Base-by-base conservation (phyloP, 352 stramenopile genomes). In the Peronospora destructor region DNA sequence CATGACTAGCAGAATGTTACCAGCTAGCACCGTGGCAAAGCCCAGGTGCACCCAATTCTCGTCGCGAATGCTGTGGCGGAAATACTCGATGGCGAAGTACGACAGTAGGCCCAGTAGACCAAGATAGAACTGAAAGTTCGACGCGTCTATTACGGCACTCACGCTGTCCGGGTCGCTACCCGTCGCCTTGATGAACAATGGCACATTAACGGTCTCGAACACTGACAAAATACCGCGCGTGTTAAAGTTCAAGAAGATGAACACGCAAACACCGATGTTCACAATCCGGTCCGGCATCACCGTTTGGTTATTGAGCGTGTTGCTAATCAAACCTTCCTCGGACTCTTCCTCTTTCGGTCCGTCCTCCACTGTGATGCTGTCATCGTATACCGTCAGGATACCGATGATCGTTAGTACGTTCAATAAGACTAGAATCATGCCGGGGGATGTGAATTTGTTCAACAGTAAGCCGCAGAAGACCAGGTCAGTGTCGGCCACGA, bases 121-220 rank as follows among this genome's bases (percentile, higher is more conserved):
- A 7, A 87, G 49, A 47, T 89, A 83, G 40, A 89, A 87, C 61
- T 89, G 78, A 56, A 86, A 89, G 25, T 84, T 86, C n/a, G 78
- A 87, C 1, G 78, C 76, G 11, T 59, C 62, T 37, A 83, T 49
- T 10, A 89, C 73, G 0, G 69, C 64, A 7, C 56, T 67, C 8
- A 68, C 54, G 35, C 68, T 82, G 0, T 61, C 50, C 0, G 76
- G 71, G 23, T 80, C 73, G 37, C 71, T 73, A 12, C 61, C 71
- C 16, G 73, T 86, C 14, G 82, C 72, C 42, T 65, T 29, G 7
- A 89, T 61, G 44, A 86, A 87, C n/a, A 89, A 44, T 33, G 78
- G 76, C 14, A 89, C 75, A 49, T 87, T 87, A 34, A 89, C 73
- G 0, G 77, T 89, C 53, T 89, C 77, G 45, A 89, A 89, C 6